Base-by-base conservation (phyloP, 2,329 filamentous ascomycete species). In the Onygenales sp. region DNA sequence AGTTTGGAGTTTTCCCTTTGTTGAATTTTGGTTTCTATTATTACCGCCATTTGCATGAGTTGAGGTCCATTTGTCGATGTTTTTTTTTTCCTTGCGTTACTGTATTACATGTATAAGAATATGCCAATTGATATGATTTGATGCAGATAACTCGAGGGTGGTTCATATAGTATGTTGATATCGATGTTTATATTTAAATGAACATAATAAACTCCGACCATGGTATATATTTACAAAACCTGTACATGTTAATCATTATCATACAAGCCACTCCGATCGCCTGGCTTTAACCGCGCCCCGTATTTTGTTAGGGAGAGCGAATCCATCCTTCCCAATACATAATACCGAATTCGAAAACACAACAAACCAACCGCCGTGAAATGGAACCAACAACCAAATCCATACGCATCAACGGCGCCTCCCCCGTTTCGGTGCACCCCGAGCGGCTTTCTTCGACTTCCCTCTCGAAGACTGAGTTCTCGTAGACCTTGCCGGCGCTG, bases 401-500 rank as follows among this genome's bases (percentile, higher is more conserved):
- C n/a, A 40, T 11, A 6, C 44, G 44, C 46, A 45, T 59, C 57
- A 54, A 57, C 61, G 49, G 54, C 71, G 62, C 57, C 74, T 63
- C 39, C 68, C 66, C 32, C 66, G 65, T 47, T 66, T 66, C 49
- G 49, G 66, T 55, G 59, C 67, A 56, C 59, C 65, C 63, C 59
- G 70, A 65, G 63, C 63, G 31, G 67, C 65, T 49, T 68, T 70
- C 52, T 63, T 66, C 52, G 54, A 21, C 47, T 51, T 57, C 13
- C 54, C 58, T 33, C 66, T 62, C 42, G 66, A 64, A 17, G 65
- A 62, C 37, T 70, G 64, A 10, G 67, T 67, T 34, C 70, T 62
- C 13, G 69, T 70, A 49, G 65, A 67, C 50, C 67, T 63, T 17
- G 63, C 58, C 6, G 61, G 62, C 17, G 61, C 64, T 49, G 69